These are phyloP conservation scores for Zoysia japonica DNA, from an alignment of 176 grass and related monocot species.

Conservation along the genomic window DNA sequence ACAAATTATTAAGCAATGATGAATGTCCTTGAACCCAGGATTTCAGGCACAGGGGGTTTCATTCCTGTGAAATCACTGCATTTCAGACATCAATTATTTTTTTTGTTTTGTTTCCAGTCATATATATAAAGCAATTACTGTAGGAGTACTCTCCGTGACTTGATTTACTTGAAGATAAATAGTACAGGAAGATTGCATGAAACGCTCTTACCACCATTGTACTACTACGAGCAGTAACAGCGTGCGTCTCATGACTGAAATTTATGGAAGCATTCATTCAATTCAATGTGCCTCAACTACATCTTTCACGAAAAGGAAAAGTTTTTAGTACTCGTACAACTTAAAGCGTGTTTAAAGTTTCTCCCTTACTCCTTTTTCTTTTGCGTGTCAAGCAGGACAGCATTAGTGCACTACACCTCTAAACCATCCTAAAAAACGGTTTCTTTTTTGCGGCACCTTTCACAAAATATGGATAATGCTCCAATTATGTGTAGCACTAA, in stretches of 20 bases:
- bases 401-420: not conserved
- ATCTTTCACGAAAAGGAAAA: constrained; percentile 32
- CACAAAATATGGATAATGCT: too few relatives aligned
- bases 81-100: not conserved
- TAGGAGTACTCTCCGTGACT: constrained; percentile 15
- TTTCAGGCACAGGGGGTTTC: not conserved
- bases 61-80: not conserved
- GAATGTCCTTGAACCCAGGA: not conserved
- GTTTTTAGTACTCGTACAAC: not conserved
- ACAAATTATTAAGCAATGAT: too few relatives aligned
- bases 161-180: not conserved
- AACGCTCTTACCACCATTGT: not conserved
- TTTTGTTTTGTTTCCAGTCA: not conserved
- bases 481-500: not conserved
- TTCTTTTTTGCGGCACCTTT: not conserved
- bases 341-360: constrained; percentile 36
- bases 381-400: constrained; percentile 1
- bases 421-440: too few relatives aligned
- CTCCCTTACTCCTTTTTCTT: not conserved
- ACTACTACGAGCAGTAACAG: constrained; percentile 14
- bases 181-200: not conserved
- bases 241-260: constrained; percentile 13
- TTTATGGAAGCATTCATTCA: constrained; percentile 45
- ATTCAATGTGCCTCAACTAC: constrained; percentile 35
- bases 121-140: constrained; percentile 30